Evolutionary conservation across 352 stramenopile species (phyloP), one percentile per base, ranked within the genome.

Genomic region (Globisporangium okanoganense): DNA sequence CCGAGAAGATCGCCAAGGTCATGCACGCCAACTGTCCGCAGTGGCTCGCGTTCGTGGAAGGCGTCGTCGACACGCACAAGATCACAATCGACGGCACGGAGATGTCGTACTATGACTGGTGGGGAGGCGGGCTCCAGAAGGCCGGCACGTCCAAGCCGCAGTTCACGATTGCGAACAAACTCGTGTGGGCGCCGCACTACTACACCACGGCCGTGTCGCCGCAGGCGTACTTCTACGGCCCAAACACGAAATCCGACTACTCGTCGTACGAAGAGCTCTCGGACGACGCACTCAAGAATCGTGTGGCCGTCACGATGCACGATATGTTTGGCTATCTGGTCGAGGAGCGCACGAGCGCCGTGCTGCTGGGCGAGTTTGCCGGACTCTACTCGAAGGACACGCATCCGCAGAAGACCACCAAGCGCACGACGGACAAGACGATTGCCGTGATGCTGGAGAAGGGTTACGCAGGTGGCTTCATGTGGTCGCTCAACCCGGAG

Each of bases 401-500:
- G 1, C 83, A 93, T 48, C 81, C 81, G 18, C 57, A 78, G 43
- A 83, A 79, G 54, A 93, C 83, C 13, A 93, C 78, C 5, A 79
- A 90, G 69, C 81, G 81, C 29, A 87, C 81, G 41, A 91, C 82
- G 0, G 83, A 93, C 57, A 29, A 83, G 56, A 91, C 81, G 10
- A 84, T 93, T 50, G 47, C 85, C 49, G 75, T 88, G 20, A 70
- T 93, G 61, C 59, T 91, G 49, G 61, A 77, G 33, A 72, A 87
- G 38, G 67, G 77, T 38, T 93, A 90, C 49, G 76, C 78, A 0
- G 83, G 83, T 14, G 83, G 81, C 2, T 93, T 91, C 68, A 90
- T 93, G 79, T 93, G 83, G 83, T 90, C 79, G 16, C 73, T 93
- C 31, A 93, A 93, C 56, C 84, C 84, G 8, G 84, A 93, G 63